Conservation (phyloP, 2,329 filamentous ascomycete genomes). For the Sporothrix luriei region DNA sequence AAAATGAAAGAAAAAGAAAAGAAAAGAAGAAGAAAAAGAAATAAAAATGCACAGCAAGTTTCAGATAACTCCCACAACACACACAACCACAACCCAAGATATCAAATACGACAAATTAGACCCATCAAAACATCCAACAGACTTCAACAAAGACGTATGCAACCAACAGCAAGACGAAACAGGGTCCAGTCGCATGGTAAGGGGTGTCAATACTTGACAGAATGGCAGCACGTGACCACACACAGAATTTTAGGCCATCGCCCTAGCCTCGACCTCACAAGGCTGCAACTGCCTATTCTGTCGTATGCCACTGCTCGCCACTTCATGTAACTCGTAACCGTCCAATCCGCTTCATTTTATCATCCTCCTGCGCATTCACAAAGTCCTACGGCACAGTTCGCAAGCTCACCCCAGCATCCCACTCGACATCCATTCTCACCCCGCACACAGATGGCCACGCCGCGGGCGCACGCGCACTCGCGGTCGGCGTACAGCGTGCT, state of each 20-base stretch:
- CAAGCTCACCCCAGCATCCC: no score
- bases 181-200: no score
- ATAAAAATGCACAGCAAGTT: no score
- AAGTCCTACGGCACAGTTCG: no score
- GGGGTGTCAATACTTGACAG: neutral
- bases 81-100: no score
- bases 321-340: neutral
- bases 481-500: conserved; percentile 39
- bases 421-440: no score
- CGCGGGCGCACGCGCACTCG: conserved; percentile 36
- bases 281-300: conserved; percentile 23
- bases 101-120: no score
- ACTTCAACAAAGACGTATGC: neutral
- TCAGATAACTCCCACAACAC: no score
- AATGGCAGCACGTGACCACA: neutral
- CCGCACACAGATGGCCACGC: conserved; percentile 5
- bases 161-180: neutral
- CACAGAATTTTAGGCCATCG: conserved; percentile 5
- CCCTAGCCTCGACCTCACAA: neutral
- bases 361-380: no score
- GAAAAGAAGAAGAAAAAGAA: no score
- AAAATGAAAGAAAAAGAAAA: no score
- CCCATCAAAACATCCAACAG: neutral
- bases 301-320: neutral
- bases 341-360: neutral